A percentile compares a stretch with the other conserved stretches of the same genome.
These are phyloP conservation scores for Lipomyces chichibuensis DNA, from an alignment of 805 yeast genomes.

Conservation along the genomic window DNA sequence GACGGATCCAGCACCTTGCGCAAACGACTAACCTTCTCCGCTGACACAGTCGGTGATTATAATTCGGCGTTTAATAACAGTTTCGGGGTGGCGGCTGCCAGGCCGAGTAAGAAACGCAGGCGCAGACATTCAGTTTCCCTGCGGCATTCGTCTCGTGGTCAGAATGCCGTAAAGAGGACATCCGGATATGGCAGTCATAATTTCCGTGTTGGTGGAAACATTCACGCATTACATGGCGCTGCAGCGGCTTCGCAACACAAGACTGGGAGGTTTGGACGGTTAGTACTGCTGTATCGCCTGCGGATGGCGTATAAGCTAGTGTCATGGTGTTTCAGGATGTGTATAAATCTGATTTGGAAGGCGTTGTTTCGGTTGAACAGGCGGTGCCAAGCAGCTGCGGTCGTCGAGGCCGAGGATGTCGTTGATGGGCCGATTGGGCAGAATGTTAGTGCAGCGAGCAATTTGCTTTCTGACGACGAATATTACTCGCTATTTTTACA, in stretches of 20 bases:
- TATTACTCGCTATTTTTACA: constrained; percentile 46
- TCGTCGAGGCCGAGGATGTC: not conserved
- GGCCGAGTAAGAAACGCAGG: not conserved
- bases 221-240: not conserved
- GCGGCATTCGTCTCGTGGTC: not conserved
- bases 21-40: constrained; percentile 15
- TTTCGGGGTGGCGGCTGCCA: not conserved
- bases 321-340: constrained; percentile 13
- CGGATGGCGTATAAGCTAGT: constrained; percentile 31
- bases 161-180: not conserved
- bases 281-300: constrained; percentile 23
- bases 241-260: constrained; percentile 10
- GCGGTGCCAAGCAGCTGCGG: not conserved
- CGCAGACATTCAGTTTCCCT: not conserved
- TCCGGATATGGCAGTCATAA: constrained; percentile 29
- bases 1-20: constrained; percentile 6
- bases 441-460: not conserved
- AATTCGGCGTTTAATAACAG: constrained; percentile 2
- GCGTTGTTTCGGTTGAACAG: not conserved
- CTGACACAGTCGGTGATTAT: constrained; percentile 8
- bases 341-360: not conserved
- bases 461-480: constrained; percentile 59
- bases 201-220: constrained; percentile 19
- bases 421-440: not conserved
- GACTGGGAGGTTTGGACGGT: constrained; percentile 19